A percentile compares a stretch with the other conserved stretches of the same genome.
Conservation (phyloP, 768 basidiomycete species). For the Polyporus arcularius region DNA sequence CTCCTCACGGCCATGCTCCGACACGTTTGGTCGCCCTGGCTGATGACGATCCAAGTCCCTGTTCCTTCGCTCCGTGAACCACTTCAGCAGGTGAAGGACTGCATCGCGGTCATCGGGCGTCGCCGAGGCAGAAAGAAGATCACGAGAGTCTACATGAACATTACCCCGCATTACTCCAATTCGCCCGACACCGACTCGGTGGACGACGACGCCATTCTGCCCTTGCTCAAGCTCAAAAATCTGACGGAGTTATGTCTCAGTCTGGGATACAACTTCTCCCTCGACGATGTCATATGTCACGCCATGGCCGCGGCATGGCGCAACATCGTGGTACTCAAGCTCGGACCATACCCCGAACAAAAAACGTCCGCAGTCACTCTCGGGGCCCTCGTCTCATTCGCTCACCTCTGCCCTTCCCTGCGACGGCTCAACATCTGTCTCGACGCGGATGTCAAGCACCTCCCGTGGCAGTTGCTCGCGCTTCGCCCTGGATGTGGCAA, state of each 20-base stretch:
- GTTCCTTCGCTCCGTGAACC: no score
- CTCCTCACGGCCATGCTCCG: no score
- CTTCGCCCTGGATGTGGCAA: background rate
- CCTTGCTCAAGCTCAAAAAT: background rate
- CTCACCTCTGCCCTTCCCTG: background rate
- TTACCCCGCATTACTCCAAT: background rate
- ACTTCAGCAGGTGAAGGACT: no score
- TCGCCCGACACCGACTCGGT: background rate
- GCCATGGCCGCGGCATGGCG: background rate
- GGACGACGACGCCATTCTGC: background rate
- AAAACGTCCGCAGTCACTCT: background rate
- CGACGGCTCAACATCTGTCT: background rate
- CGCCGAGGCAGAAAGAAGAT: background rate
- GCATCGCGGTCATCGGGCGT: no score
- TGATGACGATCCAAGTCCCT: no score
- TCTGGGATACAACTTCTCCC: background rate
- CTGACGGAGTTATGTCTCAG: background rate
- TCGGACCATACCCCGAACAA: background rate
- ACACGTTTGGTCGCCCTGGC: no score
- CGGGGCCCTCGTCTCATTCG: background rate
- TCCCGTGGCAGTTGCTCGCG: background rate
- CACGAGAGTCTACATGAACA: background rate
- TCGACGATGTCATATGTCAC: background rate
- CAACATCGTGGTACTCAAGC: constrained; percentile 1
- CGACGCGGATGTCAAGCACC: background rate